These are phyloP conservation scores for Senna tora DNA, from an alignment of 306 rosid species.

Conservation along the genomic window DNA sequence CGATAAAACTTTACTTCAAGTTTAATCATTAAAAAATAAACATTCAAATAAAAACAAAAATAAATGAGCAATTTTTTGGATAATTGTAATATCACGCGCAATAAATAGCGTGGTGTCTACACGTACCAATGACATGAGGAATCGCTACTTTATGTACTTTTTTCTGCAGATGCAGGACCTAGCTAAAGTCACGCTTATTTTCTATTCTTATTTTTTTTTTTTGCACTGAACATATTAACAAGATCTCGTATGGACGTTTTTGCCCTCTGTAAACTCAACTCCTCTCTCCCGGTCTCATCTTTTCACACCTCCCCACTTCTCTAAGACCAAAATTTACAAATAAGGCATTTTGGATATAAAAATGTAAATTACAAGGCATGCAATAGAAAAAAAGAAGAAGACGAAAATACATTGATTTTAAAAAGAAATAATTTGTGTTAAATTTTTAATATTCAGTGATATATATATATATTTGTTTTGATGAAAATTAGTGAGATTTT, in stretches of 20 bases:
- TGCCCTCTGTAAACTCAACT: background rate
- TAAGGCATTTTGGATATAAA: too few species aligned
- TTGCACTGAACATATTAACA: background rate
- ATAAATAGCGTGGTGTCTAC: background rate
- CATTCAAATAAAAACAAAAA: constrained; percentile 16
- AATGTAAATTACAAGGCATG: too few species aligned
- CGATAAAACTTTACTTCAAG: too few species aligned
- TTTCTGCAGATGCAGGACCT: constrained; percentile 44
- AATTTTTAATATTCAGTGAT: background rate
- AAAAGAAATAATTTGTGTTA: too few species aligned
- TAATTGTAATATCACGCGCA: constrained; percentile 40
- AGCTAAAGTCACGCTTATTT: background rate
- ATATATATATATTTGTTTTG: too few species aligned
- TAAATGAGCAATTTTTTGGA: background rate
- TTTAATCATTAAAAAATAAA: too few species aligned
- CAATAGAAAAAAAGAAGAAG: too few species aligned
- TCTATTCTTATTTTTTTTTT: background rate
- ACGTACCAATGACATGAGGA: constrained; percentile 42
- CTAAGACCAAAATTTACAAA: too few species aligned
- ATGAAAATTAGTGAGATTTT: background rate
- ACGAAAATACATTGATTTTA: too few species aligned
- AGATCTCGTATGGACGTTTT: constrained; percentile 2
- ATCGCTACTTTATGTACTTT: constrained; percentile 46
- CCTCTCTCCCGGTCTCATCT: too few species aligned
- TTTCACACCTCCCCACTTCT: background rate